These are phyloP conservation scores for Verticillium zaregamsianum DNA, from an alignment of 2,329 filamentous ascomycete species.

Conservation along the genomic window DNA sequence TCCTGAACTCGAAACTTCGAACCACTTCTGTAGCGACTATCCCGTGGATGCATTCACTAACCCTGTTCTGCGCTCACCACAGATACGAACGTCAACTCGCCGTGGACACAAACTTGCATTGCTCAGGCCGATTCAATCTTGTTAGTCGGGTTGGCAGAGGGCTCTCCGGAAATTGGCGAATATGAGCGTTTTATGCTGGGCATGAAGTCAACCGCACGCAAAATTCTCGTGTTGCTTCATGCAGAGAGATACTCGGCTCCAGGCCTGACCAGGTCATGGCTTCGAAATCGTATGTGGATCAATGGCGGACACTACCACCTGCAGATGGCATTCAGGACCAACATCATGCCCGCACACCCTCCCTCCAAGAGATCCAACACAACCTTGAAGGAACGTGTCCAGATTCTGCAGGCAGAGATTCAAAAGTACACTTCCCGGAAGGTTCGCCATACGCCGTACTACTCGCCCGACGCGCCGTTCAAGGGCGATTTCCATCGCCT, in stretches of 20 bases:
- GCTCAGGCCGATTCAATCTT: conserved; percentile 95
- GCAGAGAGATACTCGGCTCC: conserved; percentile 81
- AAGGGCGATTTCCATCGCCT: conserved; percentile 97
- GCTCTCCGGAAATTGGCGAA: conserved; percentile 85
- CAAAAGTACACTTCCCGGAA: conserved; percentile 96
- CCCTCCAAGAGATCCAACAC: conserved; percentile 76
- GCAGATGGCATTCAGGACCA: conserved; percentile 84
- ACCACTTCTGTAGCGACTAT: not conserved
- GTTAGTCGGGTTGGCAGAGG: conserved; percentile 85
- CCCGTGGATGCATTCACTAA: conserved; percentile 19
- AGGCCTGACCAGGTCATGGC: conserved; percentile 82
- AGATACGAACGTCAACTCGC: conserved; percentile 95
- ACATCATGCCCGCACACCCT: conserved; percentile 70
- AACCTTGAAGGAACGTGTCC: conserved; percentile 85
- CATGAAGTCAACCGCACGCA: conserved; percentile 94
- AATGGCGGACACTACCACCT: conserved; percentile 97
- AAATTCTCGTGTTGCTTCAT: conserved; percentile 86
- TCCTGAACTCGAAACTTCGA: conserved; percentile 42
- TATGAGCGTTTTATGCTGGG: conserved; percentile 95
- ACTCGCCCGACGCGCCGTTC: conserved; percentile 85
- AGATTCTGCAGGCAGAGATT: conserved; percentile 93
- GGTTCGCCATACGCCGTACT: conserved; percentile 82
- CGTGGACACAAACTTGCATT: conserved; percentile 98
- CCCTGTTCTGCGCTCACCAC: conserved; percentile 7
- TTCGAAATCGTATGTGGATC: conserved; percentile 93